phyloP scores from a whole-genome alignment of 306 rosid species.

The Fagus crenata region DNA sequence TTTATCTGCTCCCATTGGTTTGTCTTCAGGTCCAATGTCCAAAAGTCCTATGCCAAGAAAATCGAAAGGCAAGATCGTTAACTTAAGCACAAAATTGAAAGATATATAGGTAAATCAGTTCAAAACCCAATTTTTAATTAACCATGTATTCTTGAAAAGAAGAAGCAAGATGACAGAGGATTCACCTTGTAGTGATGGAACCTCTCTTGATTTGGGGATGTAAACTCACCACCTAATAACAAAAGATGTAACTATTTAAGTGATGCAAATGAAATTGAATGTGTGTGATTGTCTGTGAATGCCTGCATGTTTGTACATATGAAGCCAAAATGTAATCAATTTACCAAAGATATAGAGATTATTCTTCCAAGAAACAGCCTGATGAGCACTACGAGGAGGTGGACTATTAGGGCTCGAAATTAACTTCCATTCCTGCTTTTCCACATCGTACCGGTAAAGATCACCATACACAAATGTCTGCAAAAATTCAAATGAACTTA shows the following conservation, averaged over 20 bases:
- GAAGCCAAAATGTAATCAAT: conserved; percentile 5
- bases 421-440: conserved; percentile 88
- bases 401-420: conserved; percentile 96
- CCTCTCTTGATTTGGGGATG: conserved; percentile 97
- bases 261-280: background rate
- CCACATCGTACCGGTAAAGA: conserved; percentile 79
- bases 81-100: background rate
- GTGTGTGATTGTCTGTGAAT: background rate
- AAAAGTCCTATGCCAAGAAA: conserved; percentile 68
- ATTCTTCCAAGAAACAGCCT: conserved; percentile 95
- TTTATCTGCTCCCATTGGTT: conserved; percentile 98
- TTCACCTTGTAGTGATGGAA: conserved; percentile 97
- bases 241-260: conserved; percentile 3
- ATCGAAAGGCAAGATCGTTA: conserved; percentile 25
- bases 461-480: conserved; percentile 93
- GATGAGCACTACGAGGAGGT: conserved; percentile 98
- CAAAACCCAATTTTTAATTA: conserved; percentile 26
- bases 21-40: conserved; percentile 91
- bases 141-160: conserved; percentile 17
- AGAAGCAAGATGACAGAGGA: conserved; percentile 11
- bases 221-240: conserved; percentile 85
- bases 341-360: conserved; percentile 85
- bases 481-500: conserved; percentile 24
- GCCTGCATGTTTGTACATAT: background rate
- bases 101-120: conserved; percentile 8